Evolutionary conservation across 2,329 filamentous ascomycete species (phyloP).

Genomic region (Phoma herbarum): DNA sequence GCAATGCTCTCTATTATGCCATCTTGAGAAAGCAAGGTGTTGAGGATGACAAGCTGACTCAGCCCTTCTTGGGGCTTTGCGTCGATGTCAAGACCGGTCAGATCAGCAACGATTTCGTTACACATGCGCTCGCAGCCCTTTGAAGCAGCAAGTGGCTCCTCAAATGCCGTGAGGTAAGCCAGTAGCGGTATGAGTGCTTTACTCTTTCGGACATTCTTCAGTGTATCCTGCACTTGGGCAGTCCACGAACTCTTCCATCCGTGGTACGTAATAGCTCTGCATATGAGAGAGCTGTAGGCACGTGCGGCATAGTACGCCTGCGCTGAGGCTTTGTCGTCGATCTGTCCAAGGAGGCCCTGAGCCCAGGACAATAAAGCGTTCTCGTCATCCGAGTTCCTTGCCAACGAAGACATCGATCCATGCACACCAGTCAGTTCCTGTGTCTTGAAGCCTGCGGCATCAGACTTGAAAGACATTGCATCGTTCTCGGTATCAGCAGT

Average conservation of each 20-base stretch:
- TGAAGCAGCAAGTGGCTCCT: constrained; percentile 58
- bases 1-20: constrained; percentile 59
- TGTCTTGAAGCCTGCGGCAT: constrained; percentile 59
- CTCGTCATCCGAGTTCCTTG: constrained; percentile 21
- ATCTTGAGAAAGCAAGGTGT: constrained; percentile 62
- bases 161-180: constrained; percentile 59
- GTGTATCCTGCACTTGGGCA: constrained; percentile 46
- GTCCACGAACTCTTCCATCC: constrained; percentile 52
- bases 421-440: constrained; percentile 50
- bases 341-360: constrained; percentile 33
- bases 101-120: constrained; percentile 68
- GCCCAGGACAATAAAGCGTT: constrained; percentile 41
- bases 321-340: constrained; percentile 33
- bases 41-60: constrained; percentile 62
- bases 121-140: constrained; percentile 61
- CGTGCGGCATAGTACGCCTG: constrained; percentile 55
- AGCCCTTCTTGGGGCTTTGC: constrained; percentile 56
- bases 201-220: constrained; percentile 44
- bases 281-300: constrained; percentile 48
- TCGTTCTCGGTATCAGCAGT: constrained; percentile 61
- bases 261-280: constrained; percentile 54
- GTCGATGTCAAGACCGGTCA: constrained; percentile 63
- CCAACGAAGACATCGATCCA: constrained; percentile 25
- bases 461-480: constrained; percentile 61
- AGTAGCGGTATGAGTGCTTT: constrained; percentile 58